Conservation (phyloP, 23 red algal species). For the Gracilaria gracilis region DNA sequence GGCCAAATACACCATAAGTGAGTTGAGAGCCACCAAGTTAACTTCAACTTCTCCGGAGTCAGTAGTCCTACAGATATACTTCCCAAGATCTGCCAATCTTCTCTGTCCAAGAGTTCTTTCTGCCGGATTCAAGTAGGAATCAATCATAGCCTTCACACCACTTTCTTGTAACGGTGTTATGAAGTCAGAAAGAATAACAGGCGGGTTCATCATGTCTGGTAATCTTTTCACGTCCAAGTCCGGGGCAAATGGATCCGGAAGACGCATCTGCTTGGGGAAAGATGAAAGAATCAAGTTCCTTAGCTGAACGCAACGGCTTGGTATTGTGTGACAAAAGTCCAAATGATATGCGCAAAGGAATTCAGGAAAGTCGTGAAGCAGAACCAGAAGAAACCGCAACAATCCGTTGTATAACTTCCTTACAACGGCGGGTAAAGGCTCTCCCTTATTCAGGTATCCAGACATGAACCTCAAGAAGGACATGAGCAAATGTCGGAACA, state of each 20-base stretch:
- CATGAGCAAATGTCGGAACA: constrained; percentile 82
- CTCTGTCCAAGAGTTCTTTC: constrained; percentile 1
- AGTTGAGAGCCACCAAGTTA: constrained; percentile 70
- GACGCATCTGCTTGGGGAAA: constrained; percentile 89
- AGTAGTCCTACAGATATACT: constrained; percentile 6
- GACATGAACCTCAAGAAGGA: constrained; percentile 84
- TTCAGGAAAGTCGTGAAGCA: constrained; percentile 99
- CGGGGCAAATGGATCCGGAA: constrained; percentile 93
- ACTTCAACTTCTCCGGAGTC: constrained; percentile 29
- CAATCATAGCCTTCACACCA: constrained; percentile 69
- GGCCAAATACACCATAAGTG: constrained; percentile 90
- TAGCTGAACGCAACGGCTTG: constrained; percentile 87
- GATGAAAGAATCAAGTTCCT: constrained; percentile 92
- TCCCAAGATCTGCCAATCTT: constrained; percentile 8
- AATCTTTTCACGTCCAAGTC: constrained; percentile 86
- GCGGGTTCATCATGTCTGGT: constrained; percentile 76
- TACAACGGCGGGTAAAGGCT: constrained; percentile 55
- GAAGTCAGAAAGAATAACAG: constrained; percentile 76
- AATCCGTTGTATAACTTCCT: constrained; percentile 84
- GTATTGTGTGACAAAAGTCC: constrained; percentile 81
- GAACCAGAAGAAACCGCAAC: constrained; percentile 81
- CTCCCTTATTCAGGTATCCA: constrained; percentile 53
- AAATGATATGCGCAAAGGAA: constrained; percentile 88
- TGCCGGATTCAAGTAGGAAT: constrained; percentile 61
- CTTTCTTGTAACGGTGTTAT: constrained; percentile 34